phyloP scores from a whole-genome alignment of 2,329 filamentous ascomycete genomes.

The Pyricularia sp. region DNA sequence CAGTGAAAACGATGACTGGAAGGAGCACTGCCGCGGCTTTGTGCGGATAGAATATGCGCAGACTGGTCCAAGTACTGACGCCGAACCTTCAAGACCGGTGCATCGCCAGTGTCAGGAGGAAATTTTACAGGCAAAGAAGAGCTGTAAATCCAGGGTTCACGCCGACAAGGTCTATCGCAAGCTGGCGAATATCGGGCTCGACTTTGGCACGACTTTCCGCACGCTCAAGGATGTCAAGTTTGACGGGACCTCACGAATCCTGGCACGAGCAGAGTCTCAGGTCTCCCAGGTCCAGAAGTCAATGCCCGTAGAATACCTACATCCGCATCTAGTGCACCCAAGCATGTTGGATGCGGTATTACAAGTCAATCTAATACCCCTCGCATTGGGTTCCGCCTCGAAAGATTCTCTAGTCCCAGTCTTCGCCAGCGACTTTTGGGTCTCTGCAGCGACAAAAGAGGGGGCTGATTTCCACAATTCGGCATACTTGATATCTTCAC shows the following conservation, averaged over 20 bases:
- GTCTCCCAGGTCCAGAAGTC: neutral
- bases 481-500: slow-evolving; percentile 11
- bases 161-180: slow-evolving; percentile 5
- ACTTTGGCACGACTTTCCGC: slow-evolving; percentile 14
- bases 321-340: slow-evolving; percentile 12
- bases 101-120: neutral
- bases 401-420: slow-evolving; percentile 7
- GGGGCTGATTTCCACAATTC: slow-evolving; percentile 8
- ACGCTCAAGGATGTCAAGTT: slow-evolving; percentile 11
- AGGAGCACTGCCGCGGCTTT: slow-evolving; percentile 16
- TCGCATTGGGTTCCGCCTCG: neutral
- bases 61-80: neutral
- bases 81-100: neutral
- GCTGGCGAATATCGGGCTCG: slow-evolving; percentile 9
- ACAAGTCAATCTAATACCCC: neutral
- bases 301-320: slow-evolving; percentile 11
- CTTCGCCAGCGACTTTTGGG: slow-evolving; percentile 8
- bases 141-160: slow-evolving; percentile 10
- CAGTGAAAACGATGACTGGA: slow-evolving; percentile 11
- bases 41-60: slow-evolving; percentile 8
- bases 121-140: neutral
- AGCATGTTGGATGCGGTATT: slow-evolving; percentile 13
- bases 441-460: slow-evolving; percentile 5
- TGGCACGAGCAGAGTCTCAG: neutral
- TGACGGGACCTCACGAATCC: neutral